Evolutionary conservation across 768 basidiomycete species (phyloP).

Genomic region (Tylopilus subfusipes): DNA sequence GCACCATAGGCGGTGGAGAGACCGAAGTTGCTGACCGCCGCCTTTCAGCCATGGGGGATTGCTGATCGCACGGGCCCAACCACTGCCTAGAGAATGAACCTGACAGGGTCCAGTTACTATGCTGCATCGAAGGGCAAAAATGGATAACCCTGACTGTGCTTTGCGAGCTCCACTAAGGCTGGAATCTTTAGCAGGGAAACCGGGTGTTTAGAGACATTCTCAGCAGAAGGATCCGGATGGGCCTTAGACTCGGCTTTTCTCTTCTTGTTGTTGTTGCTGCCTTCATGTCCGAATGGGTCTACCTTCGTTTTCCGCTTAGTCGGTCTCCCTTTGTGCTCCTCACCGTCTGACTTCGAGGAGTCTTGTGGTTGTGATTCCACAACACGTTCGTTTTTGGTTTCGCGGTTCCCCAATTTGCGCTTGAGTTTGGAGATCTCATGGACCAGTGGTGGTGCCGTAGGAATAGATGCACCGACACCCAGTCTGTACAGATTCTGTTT

Average conservation of each 20-base stretch:
- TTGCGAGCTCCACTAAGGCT: neutral
- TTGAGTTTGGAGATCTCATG: conserved; percentile 63
- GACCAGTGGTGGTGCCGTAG: conserved; percentile 42
- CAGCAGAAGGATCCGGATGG: neutral
- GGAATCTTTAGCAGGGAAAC: neutral
- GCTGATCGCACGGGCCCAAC: neutral
- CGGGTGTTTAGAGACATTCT: neutral
- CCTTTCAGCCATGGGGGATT: neutral
- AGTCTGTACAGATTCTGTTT: conserved; percentile 42
- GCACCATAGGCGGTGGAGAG: conserved; percentile 1
- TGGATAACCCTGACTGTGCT: conserved; percentile 11
- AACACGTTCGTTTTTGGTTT: conserved; percentile 46
- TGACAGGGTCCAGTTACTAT: conserved; percentile 1
- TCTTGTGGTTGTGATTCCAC: conserved; percentile 29
- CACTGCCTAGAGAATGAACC: conserved; percentile 4
- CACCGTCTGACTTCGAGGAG: conserved; percentile 39
- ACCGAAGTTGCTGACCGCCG: neutral
- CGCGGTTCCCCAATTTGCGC: conserved; percentile 49
- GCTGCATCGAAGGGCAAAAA: neutral
- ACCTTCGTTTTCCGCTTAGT: conserved; percentile 56
- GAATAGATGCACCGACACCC: conserved; percentile 68
- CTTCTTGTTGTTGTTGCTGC: conserved; percentile 45
- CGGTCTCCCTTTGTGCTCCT: conserved; percentile 53
- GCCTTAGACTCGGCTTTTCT: conserved; percentile 34
- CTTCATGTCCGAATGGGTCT: conserved; percentile 51